Evolutionary conservation across 2,329 filamentous ascomycete genomes (phyloP), one percentile per base, ranked within the genome.

Genomic region (Lasiodiplodia citricola): DNA sequence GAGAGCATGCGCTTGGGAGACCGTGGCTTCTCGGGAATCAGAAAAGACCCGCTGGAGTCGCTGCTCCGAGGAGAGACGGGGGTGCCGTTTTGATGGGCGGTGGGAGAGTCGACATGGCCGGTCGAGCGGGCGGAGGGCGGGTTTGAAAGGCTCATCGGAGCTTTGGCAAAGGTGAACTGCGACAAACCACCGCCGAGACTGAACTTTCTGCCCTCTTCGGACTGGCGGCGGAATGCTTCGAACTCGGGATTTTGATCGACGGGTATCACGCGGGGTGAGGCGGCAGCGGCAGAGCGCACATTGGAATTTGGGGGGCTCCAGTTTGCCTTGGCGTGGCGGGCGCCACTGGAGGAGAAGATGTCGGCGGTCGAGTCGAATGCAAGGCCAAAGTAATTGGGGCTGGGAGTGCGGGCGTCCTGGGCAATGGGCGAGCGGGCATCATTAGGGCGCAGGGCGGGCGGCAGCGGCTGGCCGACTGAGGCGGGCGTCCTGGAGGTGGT

Each of bases 301-400:
- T 91, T 90, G 0, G 90, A 91, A 10, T 88, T 89, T 0, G 89
- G 86, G 10, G 91, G 87, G 73, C 90, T 92, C 91, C 92, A 95
- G 79, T 92, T 92, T 72, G 89, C 88, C 68, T 88, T 88, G 1
- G 89, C 85, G 70, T 91, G 84, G 41, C 85, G 84, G 4, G 85
- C 87, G 28, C 81, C 80, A 70, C 81, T 83, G 2, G 90, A 91
- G 66, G 90, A 89, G 70, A 89, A 86, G 28, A 87, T 84, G 70
- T 92, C 89, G 67, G 81, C 84, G 56, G 82, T 80, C 23, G 87
- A 78, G 69, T 93, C 90, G 71, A 92, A 82, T 37, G 89, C 84
- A 70, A 96, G 87, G 68, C 92, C 92, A 78, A 97, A 97, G 80
- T 97, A 97, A 78, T 94, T 96, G 14, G 93, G 92, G 77, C 92